Evolutionary conservation across 768 basidiomycete genomes (phyloP).

Genomic region (Russula sp.): DNA sequence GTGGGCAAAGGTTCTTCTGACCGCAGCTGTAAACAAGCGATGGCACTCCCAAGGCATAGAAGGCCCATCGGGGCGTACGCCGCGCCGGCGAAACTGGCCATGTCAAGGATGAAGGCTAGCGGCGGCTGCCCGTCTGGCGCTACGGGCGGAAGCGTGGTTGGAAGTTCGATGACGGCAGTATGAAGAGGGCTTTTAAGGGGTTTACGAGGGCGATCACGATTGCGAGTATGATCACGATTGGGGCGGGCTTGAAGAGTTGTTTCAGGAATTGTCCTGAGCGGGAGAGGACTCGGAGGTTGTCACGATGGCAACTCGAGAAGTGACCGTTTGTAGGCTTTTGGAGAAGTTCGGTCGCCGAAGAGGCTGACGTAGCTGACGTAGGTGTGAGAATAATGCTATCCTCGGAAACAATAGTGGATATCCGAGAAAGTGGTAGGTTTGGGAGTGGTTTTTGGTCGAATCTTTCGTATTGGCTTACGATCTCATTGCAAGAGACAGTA

Average conservation of each 20-base stretch:
- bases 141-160: conserved; percentile 39
- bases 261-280: neutral
- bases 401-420: too few relatives aligned
- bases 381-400: too few relatives aligned
- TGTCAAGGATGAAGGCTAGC: conserved; percentile 59
- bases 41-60: conserved; percentile 58
- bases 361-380: too few relatives aligned
- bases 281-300: neutral
- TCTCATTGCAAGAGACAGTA: neutral
- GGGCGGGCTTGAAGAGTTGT: conserved; percentile 45
- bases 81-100: conserved; percentile 54
- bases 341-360: neutral
- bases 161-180: conserved; percentile 42
- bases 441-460: neutral
- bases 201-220: conserved; percentile 57
- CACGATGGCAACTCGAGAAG: neutral
- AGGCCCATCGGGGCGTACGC: conserved; percentile 64
- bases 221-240: conserved; percentile 51
- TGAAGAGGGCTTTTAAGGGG: too few relatives aligned
- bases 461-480: neutral
- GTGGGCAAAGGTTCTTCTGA: conserved; percentile 44
- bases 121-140: conserved; percentile 70
- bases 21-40: conserved; percentile 55
- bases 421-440: too few relatives aligned
- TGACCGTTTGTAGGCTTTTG: neutral